These are phyloP conservation scores for Dendrobium nobile DNA, from an alignment of 106 monocot species.

Conservation along the genomic window DNA sequence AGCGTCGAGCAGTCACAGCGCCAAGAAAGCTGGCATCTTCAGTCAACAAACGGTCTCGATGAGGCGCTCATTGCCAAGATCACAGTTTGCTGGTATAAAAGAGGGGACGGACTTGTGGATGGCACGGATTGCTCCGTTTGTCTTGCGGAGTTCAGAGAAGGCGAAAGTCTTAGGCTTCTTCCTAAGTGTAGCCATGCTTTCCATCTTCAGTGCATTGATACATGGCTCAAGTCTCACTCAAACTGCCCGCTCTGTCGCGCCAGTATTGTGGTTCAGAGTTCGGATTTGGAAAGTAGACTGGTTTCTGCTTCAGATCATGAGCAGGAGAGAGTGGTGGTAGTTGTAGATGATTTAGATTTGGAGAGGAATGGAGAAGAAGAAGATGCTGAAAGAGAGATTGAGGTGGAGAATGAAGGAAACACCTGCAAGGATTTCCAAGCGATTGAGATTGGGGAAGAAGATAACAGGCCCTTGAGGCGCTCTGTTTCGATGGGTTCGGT, in stretches of 20 bases:
- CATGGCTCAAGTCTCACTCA: conserved; percentile 63
- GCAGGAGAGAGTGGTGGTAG: not conserved
- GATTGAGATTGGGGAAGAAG: not conserved
- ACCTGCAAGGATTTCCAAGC: not conserved
- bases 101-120: conserved; percentile 32
- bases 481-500: conserved; percentile 26
- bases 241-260: conserved; percentile 85
- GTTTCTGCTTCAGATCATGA: not conserved
- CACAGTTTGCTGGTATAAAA: conserved; percentile 48
- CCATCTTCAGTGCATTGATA: conserved; percentile 77
- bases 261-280: conserved; percentile 17
- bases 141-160: conserved; percentile 69
- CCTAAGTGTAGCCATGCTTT: conserved; percentile 75
- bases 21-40: conserved; percentile 28
- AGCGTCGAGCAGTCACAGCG: conserved; percentile 1
- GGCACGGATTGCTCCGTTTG: conserved; percentile 63
- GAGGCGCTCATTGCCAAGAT: conserved; percentile 57
- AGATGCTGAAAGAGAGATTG: not conserved
- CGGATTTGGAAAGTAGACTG: conserved; percentile 3
- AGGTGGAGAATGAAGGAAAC: not conserved
- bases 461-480: not conserved
- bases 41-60: conserved; percentile 39
- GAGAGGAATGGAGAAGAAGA: not conserved
- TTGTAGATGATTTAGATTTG: not conserved
- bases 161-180: conserved; percentile 56